Percentiles rank a stretch among this genome's conserved stretches.
Evolutionary conservation across 169 alveolate species (phyloP).

Genomic region (Plasmodium billcollinsi): DNA sequence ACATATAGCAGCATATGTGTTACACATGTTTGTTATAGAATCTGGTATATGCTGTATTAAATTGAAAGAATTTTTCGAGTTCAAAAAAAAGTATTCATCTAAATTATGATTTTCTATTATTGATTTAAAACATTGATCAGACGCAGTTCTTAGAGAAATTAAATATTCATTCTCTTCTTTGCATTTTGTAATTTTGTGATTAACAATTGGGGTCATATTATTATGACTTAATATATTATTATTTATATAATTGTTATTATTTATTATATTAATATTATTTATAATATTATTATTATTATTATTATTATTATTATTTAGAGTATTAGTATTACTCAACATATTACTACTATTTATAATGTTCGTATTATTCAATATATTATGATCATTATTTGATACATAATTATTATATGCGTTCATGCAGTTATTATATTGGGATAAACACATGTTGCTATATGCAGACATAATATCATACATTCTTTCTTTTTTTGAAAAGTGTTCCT

Average conservation of each 20-base stretch:
- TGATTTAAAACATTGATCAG: conserved; percentile 35
- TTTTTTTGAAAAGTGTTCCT: conserved; percentile 44
- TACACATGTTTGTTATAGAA: conserved; percentile 49
- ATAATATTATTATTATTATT: too few relatives aligned
- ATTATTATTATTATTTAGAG: too few relatives aligned
- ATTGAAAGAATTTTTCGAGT: conserved; percentile 30
- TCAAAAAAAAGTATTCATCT: neutral
- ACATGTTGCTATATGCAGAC: conserved; percentile 53
- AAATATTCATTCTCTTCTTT: conserved; percentile 48
- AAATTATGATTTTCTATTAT: conserved; percentile 3
- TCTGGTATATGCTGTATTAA: conserved; percentile 68
- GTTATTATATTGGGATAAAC: neutral
- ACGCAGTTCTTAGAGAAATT: conserved; percentile 58
- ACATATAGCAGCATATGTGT: neutral
- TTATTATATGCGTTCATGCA: too few relatives aligned
- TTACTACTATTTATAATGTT: neutral
- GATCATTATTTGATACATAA: too few relatives aligned
- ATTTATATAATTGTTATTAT: too few relatives aligned
- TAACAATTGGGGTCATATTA: neutral
- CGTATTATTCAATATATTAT: neutral
- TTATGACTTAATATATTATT: neutral
- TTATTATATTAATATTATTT: too few relatives aligned
- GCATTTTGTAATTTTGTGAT: conserved; percentile 12
- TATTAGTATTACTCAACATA: neutral
- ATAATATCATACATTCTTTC: conserved; percentile 50